Base-by-base conservation (phyloP, 2,329 filamentous ascomycete species). In the Exophiala bonariae region DNA sequence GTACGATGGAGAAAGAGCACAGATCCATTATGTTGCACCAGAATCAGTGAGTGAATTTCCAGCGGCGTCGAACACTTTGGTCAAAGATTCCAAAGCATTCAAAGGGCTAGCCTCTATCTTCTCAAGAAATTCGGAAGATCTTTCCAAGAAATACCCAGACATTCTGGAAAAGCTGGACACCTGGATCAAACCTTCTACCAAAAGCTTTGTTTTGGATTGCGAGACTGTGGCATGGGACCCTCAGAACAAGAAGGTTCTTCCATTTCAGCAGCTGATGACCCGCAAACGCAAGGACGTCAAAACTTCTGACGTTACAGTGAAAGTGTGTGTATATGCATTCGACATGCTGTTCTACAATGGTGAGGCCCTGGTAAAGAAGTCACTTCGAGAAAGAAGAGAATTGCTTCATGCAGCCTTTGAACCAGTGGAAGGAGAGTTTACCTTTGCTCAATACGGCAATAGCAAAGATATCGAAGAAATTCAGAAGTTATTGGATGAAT, bases 221-320 rank as follows among this genome's bases (percentile, higher is more conserved):
- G 93, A 99, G 73, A 96, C 92, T 1, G 93, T 97, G 10, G 93
- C 88, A 1, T 97, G 93, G 92, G 93, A 99, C 67, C 79, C 89
- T n/a, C 78, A 79, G 2, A 89, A 93, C 74, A 96, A 96, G 77
- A 96, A 96, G 67, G 89, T 99, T 11, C 69, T 99, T 31, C 93
- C 93, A 0, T 99, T 99, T 75, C 93, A 99, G 67, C 90, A 96
- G 65, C 79, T 99, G 35, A 97, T 97, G 93, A 97, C 93, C 11
- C 81, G 93, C 44, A 99, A 99, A 74, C 86, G 88, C 66, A 99
- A 97, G 72, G 92, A 97, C 59, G 93, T 97, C 62, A 96, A 95
- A 67, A 77, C 88, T 6, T 91, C 96, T 63, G 92, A 97, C 59
- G 87, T 97, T 52, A 96, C 95, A 65, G 86, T 97, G 70, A 93